phyloP scores from a whole-genome alignment of 352 stramenopile species.

The Globisporangium carolinianum region DNA sequence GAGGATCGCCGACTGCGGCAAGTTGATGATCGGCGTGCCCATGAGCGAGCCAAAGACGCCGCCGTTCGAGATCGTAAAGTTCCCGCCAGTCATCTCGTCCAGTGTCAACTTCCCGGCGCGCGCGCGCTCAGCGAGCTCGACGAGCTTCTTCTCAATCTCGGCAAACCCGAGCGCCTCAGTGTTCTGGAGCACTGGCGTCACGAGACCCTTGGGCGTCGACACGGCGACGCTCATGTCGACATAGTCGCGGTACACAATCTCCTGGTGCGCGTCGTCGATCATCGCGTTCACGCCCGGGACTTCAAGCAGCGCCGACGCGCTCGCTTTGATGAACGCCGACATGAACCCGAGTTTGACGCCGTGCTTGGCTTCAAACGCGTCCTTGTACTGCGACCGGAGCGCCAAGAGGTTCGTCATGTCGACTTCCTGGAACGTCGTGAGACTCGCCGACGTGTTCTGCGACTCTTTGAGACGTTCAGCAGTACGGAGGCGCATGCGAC shows the following conservation, averaged over 20 bases:
- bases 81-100: conserved; percentile 93
- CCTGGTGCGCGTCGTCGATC: conserved; percentile 96
- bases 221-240: conserved; percentile 98
- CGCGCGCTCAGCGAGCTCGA: conserved; percentile 84
- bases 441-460: conserved; percentile 97
- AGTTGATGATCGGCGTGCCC: conserved; percentile 99
- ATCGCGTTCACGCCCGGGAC: conserved; percentile 96
- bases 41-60: conserved; percentile 98
- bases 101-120: conserved; percentile 72
- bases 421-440: conserved; percentile 99
- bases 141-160: conserved; percentile 97
- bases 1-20: conserved; percentile 97
- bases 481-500: conserved; percentile 96
- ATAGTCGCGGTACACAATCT: conserved; percentile 99
- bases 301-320: conserved; percentile 87
- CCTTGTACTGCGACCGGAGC: conserved; percentile 92
- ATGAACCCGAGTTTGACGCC: conserved; percentile 99
- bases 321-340: conserved; percentile 97
- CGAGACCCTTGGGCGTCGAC: conserved; percentile 93
- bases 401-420: conserved; percentile 98
- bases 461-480: conserved; percentile 96
- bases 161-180: conserved; percentile 97
- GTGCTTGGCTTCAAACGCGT: conserved; percentile 96
- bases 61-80: conserved; percentile 99
- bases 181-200: conserved; percentile 98